Conservation (phyloP, 202 grass and related monocot species). For the Carex sylvatica region DNA sequence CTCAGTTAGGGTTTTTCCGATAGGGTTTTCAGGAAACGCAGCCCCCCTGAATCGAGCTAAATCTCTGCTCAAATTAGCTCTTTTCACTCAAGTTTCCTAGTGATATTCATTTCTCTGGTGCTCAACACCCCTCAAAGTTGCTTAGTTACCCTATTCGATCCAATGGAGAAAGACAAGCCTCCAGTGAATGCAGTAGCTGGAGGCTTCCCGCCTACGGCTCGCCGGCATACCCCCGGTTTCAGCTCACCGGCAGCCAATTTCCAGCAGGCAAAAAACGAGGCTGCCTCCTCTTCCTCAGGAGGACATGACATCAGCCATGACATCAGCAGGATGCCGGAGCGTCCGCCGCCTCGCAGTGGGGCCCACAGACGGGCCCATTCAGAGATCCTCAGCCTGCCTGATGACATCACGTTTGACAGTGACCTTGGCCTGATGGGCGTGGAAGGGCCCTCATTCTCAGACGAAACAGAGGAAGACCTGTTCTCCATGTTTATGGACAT, state of each 20-base stretch:
- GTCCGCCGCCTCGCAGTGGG: conserved; percentile 40
- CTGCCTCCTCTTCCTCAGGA: neutral
- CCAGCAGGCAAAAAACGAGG: neutral
- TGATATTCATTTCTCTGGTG: neutral
- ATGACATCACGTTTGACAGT: conserved; percentile 62
- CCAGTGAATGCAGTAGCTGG: conserved; percentile 12
- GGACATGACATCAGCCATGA: conserved; percentile 34
- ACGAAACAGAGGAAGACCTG: conserved; percentile 49
- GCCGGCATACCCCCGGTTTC: neutral
- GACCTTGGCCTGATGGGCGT: conserved; percentile 71
- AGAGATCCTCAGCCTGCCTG: conserved; percentile 69
- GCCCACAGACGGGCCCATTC: conserved; percentile 63
- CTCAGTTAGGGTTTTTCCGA: conserved; percentile 9
- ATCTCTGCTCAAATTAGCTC: neutral
- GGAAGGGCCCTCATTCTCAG: conserved; percentile 40
- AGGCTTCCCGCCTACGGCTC: conserved; percentile 9
- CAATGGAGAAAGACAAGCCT: conserved; percentile 35
- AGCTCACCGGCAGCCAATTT: neutral
- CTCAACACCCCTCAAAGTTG: neutral
- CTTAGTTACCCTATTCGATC: neutral
- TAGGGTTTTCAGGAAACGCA: neutral
- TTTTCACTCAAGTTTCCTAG: neutral
- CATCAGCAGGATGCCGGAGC: conserved; percentile 45
- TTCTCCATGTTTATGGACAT: conserved; percentile 44
- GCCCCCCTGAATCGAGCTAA: neutral